phyloP scores from a whole-genome alignment of 345 rosid genomes.

The Fremontodendron californicum region DNA sequence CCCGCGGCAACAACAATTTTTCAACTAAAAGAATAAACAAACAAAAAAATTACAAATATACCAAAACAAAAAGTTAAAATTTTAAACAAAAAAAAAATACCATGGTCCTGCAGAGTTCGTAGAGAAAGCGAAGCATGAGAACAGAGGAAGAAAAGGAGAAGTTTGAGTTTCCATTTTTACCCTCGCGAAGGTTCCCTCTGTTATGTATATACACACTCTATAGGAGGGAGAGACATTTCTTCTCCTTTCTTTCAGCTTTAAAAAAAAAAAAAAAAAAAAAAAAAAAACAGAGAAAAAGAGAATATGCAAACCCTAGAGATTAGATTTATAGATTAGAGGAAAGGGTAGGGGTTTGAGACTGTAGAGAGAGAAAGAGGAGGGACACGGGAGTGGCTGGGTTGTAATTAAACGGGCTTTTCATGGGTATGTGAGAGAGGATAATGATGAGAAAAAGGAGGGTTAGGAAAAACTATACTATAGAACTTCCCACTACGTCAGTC shows the following conservation, averaged over 20 bases:
- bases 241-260: background rate
- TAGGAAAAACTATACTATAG: too few species aligned
- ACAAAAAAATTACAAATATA: background rate
- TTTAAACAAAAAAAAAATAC: slow-evolving; percentile 30
- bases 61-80: slow-evolving; percentile 12
- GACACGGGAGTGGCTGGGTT: background rate
- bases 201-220: slow-evolving; percentile 68
- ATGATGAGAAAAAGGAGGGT: background rate
- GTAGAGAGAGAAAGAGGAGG: background rate
- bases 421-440: background rate
- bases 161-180: slow-evolving; percentile 61
- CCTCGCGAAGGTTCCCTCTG: slow-evolving; percentile 75
- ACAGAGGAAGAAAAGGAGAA: slow-evolving; percentile 57
- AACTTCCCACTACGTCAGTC: too few species aligned
- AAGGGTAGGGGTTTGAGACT: background rate
- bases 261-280: background rate
- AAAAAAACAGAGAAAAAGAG: background rate
- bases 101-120: slow-evolving; percentile 81
- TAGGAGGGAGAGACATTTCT: slow-evolving; percentile 60
- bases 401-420: slow-evolving; percentile 3
- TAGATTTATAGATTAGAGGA: background rate
- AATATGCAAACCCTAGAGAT: background rate
- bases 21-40: background rate
- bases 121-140: slow-evolving; percentile 81
- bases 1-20: slow-evolving; percentile 38